Base-by-base conservation (phyloP, 176 grass and related monocot genomes). In the Ensete glaucum region DNA sequence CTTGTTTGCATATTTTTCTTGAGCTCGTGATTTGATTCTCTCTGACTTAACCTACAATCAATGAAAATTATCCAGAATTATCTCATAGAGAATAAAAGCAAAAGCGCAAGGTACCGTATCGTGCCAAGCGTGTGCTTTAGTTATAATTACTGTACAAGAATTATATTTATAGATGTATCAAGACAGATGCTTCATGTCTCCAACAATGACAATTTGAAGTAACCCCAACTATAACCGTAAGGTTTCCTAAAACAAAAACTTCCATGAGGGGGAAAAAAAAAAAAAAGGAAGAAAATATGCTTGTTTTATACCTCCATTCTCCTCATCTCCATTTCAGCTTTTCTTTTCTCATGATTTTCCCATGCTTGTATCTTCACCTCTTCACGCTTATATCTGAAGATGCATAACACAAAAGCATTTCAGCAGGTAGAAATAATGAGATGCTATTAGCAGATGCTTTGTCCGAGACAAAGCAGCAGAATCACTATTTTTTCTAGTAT, bases 261-360 rank as follows among this genome's bases (percentile, higher is more conserved):
- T 62, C 57, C 57, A 62, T n/a, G 4, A 19, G 57, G 20, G 19
- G 20, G 8, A n/a, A 17, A 62, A 0, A 63, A 27, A 8, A 55
- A 1, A 54, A 15, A 55, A 1, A 10, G 7, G 50, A 56, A 11
- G 22, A 48, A 17, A n/a, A 15, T 19, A 27, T 53, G 10, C 3
- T 25, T 53, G 56, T 55, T 8, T 75, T 22, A 12, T 76, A 88
- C 94, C 90, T 97, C 88, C 51, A 85, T 78, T 77, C 71, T 97
- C 85, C 84, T 93, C 90, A 97, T 85, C 85, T 93, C 90, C 62
- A 81, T 74, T 82, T 97, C 85, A 67, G 85, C 90, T 79, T 87
- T 97, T 52, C 90, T 77, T 79, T 88, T 97, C 80, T 93, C 90
- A 17, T 97, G 94, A 78, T 97, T 93, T 77, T 93, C 94, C 94